phyloP scores from a whole-genome alignment of 2,329 filamentous ascomycete genomes.

The Davidsoniella australis region DNA sequence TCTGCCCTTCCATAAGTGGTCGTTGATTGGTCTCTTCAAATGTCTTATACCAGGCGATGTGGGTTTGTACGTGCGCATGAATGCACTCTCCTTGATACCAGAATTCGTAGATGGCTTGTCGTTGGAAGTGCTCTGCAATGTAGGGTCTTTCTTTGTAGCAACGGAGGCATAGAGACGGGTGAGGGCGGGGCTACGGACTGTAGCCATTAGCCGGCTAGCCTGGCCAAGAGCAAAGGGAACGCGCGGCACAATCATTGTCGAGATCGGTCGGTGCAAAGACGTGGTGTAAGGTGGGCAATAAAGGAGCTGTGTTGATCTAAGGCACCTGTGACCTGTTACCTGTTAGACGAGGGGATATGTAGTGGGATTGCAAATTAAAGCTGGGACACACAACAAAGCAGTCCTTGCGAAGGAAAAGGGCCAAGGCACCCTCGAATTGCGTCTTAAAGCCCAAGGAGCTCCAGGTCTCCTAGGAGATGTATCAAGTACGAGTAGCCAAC shows the following conservation, averaged over 20 bases:
- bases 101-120: not conserved
- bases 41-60: slow-evolving; percentile 85
- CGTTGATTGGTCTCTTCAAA: slow-evolving; percentile 80
- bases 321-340: slow-evolving; percentile 1
- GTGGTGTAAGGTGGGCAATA: not conserved
- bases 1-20: slow-evolving; percentile 90
- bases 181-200: slow-evolving; percentile 9
- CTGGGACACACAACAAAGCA: slow-evolving; percentile 6
- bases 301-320: not conserved
- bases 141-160: not conserved
- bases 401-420: slow-evolving; percentile 6
- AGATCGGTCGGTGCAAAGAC: not conserved
- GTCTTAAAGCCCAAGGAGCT: not conserved
- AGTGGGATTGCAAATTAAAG: slow-evolving; percentile 9
- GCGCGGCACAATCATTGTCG: slow-evolving; percentile 10
- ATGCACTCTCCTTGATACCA: slow-evolving; percentile 6
- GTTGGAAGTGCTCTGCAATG: not conserved
- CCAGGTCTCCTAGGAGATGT: not conserved
- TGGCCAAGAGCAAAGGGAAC: slow-evolving; percentile 11
- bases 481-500: too few species aligned
- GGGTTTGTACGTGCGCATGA: slow-evolving; percentile 77
- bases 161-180: slow-evolving; percentile 6
- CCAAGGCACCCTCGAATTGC: slow-evolving; percentile 3
- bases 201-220: slow-evolving; percentile 7
- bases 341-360: slow-evolving; percentile 4